These are phyloP conservation scores for Scalesia atractyloides DNA, from an alignment of 129 eudicot genomes.

Conservation along the genomic window DNA sequence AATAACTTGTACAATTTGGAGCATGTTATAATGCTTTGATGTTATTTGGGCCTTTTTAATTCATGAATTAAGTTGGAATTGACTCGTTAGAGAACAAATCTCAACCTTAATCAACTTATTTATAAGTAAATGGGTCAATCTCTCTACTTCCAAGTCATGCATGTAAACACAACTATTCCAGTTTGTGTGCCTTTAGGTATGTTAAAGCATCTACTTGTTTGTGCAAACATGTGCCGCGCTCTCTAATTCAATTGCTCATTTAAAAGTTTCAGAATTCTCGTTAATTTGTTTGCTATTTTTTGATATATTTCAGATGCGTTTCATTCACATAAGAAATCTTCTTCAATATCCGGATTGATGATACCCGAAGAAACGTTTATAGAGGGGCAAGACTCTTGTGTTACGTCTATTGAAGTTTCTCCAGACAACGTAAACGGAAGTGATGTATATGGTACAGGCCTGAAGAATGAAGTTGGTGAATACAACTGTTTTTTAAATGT, in stretches of 20 bases:
- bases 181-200: too few species aligned
- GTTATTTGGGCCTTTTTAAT: conserved; percentile 3
- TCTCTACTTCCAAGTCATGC: too few species aligned
- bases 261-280: too few species aligned
- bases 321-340: conserved; percentile 52
- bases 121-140: too few species aligned
- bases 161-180: too few species aligned
- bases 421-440: conserved; percentile 36
- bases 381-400: conserved; percentile 36
- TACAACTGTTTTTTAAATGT: conserved; percentile 97
- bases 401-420: conserved; percentile 30
- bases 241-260: too few species aligned
- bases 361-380: conserved; percentile 33
- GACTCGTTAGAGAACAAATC: not conserved
- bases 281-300: not conserved
- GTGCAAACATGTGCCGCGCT: not conserved
- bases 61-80: conserved; percentile 6
- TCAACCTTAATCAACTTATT: too few species aligned
- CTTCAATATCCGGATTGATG: conserved; percentile 34
- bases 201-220: not conserved
- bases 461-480: conserved; percentile 94
- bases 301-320: conserved; percentile 51
- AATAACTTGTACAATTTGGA: too few species aligned
- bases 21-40: conserved; percentile 1
- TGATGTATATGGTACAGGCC: conserved; percentile 77